Evolutionary conservation across 2,329 filamentous ascomycete species (phyloP), one percentile per base, ranked within the genome.

Genomic region (Epichloe gansuensis): DNA sequence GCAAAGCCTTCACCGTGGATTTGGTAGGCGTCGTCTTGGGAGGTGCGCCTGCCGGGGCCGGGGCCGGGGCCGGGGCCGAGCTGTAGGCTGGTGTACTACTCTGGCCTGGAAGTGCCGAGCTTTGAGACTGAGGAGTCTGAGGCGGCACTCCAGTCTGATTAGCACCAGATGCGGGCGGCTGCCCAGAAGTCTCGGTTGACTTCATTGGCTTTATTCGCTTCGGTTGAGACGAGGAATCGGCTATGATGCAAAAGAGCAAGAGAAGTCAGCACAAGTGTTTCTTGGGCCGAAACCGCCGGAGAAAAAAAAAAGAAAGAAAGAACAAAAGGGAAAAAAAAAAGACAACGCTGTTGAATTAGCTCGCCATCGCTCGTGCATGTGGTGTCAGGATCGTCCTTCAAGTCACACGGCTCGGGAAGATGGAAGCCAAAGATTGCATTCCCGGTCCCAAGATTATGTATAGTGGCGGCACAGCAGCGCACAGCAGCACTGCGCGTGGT

Each of bases 1-100:
- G 93, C 43, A 98, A 75, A 1, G 93, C 93, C 71, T 98, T 98
- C 60, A 97, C 76, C 8, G 91, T 87, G 9, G 82, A 76, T 70
- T 94, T 94, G 36, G 84, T 84, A 5, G 87, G 86, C 3, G 89
- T 89, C 3, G 84, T 78, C 68, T 91, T 93, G 23, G 87, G 82
- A 15, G 89, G 87, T 66, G 81, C 68, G 66, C 69, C 55, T 61
- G 68, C 61, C 59, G 64, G 69, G 17, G 66, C 59, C 3, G 70
- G 63, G 17, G 66, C 59, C 3, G 70, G 63, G 17, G 68, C 61
- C 59, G 64, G 69, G 17, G 66, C 59, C 4, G 70, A 63, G 17
- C 68, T 59, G 56, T 72, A 73, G 48, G 65, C 61, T 49, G 66
- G 65, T 47, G 67, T 67, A 42, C 66, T 67, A 42, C 66, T 60